These are phyloP conservation scores for Crataegus laevigata DNA, from an alignment of 306 rosid species.

Conservation along the genomic window DNA sequence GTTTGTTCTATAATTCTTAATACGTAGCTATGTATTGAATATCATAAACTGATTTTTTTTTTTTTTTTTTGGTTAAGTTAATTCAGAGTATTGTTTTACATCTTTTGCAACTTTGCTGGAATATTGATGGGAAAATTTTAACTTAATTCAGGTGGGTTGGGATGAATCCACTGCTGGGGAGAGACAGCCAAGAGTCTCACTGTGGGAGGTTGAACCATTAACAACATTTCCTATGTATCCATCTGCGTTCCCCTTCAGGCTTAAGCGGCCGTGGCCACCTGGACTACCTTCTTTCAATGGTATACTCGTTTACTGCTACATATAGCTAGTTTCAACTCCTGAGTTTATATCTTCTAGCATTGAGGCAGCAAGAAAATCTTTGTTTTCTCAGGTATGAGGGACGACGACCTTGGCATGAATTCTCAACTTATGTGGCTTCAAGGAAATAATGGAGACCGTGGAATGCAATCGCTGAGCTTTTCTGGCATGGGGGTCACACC, in stretches of 20 bases:
- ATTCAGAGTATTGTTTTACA: neutral
- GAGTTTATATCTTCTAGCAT: neutral
- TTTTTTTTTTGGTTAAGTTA: neutral
- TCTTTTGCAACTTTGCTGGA: neutral
- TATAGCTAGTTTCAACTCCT: neutral
- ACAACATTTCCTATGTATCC: slow-evolving; percentile 99
- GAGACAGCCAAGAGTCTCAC: slow-evolving; percentile 91
- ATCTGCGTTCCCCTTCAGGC: slow-evolving; percentile 83
- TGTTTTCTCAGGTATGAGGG: slow-evolving; percentile 66
- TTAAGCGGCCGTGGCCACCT: slow-evolving; percentile 91
- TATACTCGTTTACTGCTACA: slow-evolving; percentile 22
- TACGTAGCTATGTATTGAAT: neutral
- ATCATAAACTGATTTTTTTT: neutral
- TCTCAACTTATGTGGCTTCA: slow-evolving; percentile 81
- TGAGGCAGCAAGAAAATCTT: neutral
- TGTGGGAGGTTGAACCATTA: slow-evolving; percentile 97
- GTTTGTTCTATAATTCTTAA: slow-evolving; percentile 28
- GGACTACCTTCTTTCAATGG: slow-evolving; percentile 87
- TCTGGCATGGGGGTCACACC: slow-evolving; percentile 77
- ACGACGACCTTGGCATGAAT: slow-evolving; percentile 66
- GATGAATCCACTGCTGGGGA: slow-evolving; percentile 99
- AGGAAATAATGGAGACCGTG: slow-evolving; percentile 65
- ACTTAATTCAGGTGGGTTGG: slow-evolving; percentile 84
- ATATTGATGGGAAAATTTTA: neutral
- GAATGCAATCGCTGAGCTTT: slow-evolving; percentile 68